Percentiles rank a stretch among this genome's conserved stretches.
Evolutionary conservation across 1,284 basidiomycete genomes (phyloP).

Genomic region (Prillingera fragicola): DNA sequence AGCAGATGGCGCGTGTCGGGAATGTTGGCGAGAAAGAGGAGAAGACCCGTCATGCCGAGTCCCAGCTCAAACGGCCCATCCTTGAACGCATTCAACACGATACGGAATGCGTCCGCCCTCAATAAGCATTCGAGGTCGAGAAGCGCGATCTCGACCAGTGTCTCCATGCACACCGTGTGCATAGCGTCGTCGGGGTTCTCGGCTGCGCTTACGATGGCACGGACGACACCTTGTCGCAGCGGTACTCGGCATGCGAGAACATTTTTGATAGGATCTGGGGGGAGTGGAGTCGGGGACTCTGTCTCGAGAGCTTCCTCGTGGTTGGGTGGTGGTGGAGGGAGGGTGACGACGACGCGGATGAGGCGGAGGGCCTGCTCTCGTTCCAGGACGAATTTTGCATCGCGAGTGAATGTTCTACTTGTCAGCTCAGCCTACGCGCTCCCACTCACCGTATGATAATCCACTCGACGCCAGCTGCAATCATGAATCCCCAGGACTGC

Average conservation of each 20-base stretch:
- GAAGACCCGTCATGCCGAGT: conserved; percentile 73
- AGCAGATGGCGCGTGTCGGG: conserved; percentile 77
- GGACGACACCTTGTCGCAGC: conserved; percentile 63
- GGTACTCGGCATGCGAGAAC: conserved; percentile 25
- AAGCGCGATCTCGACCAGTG: conserved; percentile 78
- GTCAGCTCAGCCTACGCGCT: neutral
- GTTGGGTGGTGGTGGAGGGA: conserved; percentile 23
- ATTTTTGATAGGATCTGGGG: conserved; percentile 8
- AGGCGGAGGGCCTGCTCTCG: conserved; percentile 93
- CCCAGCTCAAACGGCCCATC: conserved; percentile 83
- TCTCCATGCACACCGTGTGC: conserved; percentile 75
- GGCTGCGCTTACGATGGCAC: conserved; percentile 84
- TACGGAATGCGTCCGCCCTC: conserved; percentile 76
- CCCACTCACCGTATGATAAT: conserved; percentile 70
- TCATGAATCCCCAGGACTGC: conserved; percentile 47
- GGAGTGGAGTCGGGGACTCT: neutral
- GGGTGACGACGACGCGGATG: conserved; percentile 69
- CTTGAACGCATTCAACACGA: conserved; percentile 75
- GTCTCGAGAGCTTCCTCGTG: neutral
- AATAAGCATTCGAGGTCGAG: conserved; percentile 81
- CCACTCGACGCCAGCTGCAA: conserved; percentile 63
- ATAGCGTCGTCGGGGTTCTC: conserved; percentile 91
- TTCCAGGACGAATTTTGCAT: conserved; percentile 72
- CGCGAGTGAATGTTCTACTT: conserved; percentile 70
- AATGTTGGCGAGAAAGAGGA: conserved; percentile 79